Evolutionary conservation across 352 stramenopile genomes (phyloP).

Genomic region (Phytopythium aichiense): DNA sequence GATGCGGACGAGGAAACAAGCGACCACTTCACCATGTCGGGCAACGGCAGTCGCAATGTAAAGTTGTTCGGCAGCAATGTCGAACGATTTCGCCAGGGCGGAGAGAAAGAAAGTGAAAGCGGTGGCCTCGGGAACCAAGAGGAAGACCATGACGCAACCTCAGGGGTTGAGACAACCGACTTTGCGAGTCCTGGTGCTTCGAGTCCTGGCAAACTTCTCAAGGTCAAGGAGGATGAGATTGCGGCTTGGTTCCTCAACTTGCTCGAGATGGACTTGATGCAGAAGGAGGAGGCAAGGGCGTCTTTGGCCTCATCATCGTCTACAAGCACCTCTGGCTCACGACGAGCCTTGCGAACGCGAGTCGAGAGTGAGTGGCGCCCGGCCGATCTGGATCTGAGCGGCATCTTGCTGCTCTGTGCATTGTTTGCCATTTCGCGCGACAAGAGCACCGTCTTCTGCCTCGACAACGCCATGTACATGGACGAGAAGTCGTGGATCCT

Average conservation of each 20-base stretch:
- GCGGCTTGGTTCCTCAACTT: conserved; percentile 65
- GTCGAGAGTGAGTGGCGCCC: conserved; percentile 55
- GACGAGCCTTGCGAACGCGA: not conserved
- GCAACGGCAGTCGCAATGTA: conserved; percentile 9
- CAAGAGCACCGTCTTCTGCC: conserved; percentile 61
- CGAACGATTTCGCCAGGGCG: not conserved
- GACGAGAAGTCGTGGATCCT: conserved; percentile 84
- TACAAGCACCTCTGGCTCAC: not conserved
- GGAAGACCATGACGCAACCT: conserved; percentile 19
- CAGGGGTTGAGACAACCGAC: not conserved
- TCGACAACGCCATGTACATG: conserved; percentile 88
- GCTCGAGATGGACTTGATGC: conserved; percentile 54
- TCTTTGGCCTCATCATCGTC: not conserved
- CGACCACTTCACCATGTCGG: conserved; percentile 3
- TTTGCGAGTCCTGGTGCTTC: conserved; percentile 19
- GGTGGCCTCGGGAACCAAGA: not conserved
- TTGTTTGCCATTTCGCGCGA: conserved; percentile 76
- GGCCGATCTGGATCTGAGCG: conserved; percentile 59
- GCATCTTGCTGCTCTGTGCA: conserved; percentile 72
- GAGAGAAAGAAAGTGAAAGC: not conserved
- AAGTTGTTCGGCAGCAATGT: conserved; percentile 9
- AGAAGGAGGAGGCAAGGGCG: conserved; percentile 18
- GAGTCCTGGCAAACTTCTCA: conserved; percentile 18
- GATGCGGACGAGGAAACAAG: conserved; percentile 11
- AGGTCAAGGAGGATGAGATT: conserved; percentile 65